Conservation (phyloP, 140 eudicot genomes). For the Oenanthe javanica region DNA sequence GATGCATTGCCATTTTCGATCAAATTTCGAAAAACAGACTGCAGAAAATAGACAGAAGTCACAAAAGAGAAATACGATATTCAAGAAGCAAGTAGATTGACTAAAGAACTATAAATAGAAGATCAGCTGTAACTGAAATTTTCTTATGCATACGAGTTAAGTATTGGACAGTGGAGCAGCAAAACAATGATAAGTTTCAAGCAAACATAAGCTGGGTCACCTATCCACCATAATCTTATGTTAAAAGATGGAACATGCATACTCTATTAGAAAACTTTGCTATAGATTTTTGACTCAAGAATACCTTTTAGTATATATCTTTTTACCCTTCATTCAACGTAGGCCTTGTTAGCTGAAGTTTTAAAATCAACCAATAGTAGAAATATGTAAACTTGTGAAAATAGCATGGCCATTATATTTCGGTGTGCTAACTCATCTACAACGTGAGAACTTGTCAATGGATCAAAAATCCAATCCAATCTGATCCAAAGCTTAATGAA, state of each 20-base stretch:
- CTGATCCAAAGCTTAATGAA: background rate
- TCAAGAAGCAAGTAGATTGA: background rate
- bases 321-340: background rate
- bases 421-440: background rate
- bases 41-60: conserved; percentile 19
- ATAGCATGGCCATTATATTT: background rate
- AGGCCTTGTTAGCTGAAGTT: background rate
- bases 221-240: background rate
- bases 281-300: background rate
- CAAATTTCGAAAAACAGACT: conserved; percentile 49
- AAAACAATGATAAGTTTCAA: background rate
- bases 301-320: background rate
- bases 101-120: background rate
- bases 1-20: conserved; percentile 57
- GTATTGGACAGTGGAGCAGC: background rate
- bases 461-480: background rate
- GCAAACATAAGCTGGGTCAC: background rate
- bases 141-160: background rate
- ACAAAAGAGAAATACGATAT: background rate
- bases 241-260: background rate
- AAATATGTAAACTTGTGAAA: background rate
- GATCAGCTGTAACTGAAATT: background rate
- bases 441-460: background rate
- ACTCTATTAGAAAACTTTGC: background rate
- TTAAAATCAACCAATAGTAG: background rate